Evolutionary conservation across 331 rosid genomes (phyloP).

Genomic region (Quercus tomentella): DNA sequence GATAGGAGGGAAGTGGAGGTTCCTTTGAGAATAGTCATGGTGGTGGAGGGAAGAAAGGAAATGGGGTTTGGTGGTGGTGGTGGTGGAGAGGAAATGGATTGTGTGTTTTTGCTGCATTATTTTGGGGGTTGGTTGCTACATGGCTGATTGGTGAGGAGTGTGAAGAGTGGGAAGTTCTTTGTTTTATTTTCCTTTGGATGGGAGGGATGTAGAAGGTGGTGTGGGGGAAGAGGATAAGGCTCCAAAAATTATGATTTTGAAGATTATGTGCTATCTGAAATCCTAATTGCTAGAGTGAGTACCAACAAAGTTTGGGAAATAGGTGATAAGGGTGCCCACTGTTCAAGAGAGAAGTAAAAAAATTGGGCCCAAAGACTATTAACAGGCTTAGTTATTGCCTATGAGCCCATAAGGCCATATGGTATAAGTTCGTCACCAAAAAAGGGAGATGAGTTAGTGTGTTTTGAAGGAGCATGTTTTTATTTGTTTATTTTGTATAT

Average conservation of each 20-base stretch:
- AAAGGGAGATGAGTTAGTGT: too few relatives aligned
- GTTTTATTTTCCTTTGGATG: background rate
- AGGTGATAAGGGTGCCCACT: background rate
- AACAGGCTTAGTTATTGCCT: too few relatives aligned
- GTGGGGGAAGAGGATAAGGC: background rate
- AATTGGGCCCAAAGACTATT: too few relatives aligned
- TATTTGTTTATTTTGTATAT: too few relatives aligned
- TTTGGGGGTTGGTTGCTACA: background rate
- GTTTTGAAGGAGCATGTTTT: too few relatives aligned
- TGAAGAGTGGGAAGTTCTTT: background rate
- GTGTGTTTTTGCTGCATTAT: conserved; percentile 16
- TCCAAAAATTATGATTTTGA: conserved; percentile 2
- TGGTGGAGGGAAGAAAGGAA: conserved; percentile 4
- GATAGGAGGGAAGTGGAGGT: conserved; percentile 3
- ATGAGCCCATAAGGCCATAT: too few relatives aligned
- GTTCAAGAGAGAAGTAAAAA: background rate
- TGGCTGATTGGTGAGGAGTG: background rate
- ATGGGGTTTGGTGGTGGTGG: background rate
- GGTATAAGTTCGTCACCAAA: too few relatives aligned
- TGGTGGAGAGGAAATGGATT: conserved; percentile 21
- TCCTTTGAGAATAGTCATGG: conserved; percentile 4
- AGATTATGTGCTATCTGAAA: background rate
- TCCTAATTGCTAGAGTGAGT: background rate
- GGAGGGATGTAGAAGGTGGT: background rate
- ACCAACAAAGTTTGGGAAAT: background rate